Evolutionary conservation across 805 yeast species (phyloP).

Genomic region (Kluyveromyces aestuarii): DNA sequence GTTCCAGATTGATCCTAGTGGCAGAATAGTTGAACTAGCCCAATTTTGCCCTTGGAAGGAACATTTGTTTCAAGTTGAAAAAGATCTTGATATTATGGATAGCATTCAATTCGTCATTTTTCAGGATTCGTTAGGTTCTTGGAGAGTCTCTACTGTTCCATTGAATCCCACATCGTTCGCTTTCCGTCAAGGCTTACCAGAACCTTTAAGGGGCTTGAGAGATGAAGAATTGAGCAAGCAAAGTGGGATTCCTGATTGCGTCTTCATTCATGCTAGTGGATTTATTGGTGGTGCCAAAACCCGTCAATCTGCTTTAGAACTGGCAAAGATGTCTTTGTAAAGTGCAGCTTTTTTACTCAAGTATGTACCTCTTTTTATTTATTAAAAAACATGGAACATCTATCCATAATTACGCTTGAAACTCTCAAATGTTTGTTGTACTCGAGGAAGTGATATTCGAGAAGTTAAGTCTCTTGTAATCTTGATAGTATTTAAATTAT

Average conservation of each 20-base stretch:
- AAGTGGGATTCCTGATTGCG: conserved; percentile 79
- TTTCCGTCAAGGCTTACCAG: conserved; percentile 82
- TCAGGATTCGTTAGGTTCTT: conserved; percentile 56
- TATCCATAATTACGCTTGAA: no score
- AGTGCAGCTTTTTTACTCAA: not conserved
- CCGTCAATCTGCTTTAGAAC: conserved; percentile 62
- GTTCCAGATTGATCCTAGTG: conserved; percentile 50
- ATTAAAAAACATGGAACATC: no score
- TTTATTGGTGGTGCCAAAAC: conserved; percentile 92
- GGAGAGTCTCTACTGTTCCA: conserved; percentile 94
- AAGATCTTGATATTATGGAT: conserved; percentile 44
- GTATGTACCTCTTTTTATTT: no score
- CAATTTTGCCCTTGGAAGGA: conserved; percentile 93
- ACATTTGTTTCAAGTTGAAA: conserved; percentile 71
- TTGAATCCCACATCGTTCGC: conserved; percentile 68
- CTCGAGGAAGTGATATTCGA: no score
- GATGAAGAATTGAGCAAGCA: conserved; percentile 69
- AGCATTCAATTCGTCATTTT: conserved; percentile 69
- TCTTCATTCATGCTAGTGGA: conserved; percentile 93
- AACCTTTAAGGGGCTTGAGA: conserved; percentile 90
- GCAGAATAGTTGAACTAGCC: conserved; percentile 65
- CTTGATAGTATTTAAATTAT: no score
- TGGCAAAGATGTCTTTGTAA: conserved; percentile 47
- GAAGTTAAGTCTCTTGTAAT: no score
- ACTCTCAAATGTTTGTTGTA: no score